phyloP scores from a whole-genome alignment of 305 asterid species.

The Solanum hybrid region DNA sequence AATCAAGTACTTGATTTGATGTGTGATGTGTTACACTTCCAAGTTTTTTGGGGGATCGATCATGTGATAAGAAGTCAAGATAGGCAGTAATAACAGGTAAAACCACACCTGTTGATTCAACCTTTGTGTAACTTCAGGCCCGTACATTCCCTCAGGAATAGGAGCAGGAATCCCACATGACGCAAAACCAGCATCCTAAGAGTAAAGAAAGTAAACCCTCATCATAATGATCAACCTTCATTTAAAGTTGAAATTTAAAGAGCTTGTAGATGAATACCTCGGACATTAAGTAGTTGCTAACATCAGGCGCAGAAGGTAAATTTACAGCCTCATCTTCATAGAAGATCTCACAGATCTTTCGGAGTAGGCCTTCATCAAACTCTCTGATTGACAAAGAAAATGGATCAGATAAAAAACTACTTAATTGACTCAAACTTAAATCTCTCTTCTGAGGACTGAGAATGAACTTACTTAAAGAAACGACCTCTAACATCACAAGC shows the following conservation, averaged over 20 bases:
- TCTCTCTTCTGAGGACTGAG: slow-evolving; percentile 4
- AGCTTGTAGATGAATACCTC: slow-evolving; percentile 41
- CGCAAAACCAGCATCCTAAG: slow-evolving; percentile 58
- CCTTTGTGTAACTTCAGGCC: slow-evolving; percentile 68
- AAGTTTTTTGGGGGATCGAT: neutral
- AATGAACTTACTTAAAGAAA: slow-evolving; percentile 71
- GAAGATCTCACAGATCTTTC: slow-evolving; percentile 55
- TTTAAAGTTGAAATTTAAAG: neutral
- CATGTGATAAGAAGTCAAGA: neutral
- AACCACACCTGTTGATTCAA: slow-evolving; percentile 41
- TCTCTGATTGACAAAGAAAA: slow-evolving; percentile 43
- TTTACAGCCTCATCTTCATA: slow-evolving; percentile 71
- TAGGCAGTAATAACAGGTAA: neutral
- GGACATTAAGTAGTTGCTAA: slow-evolving; percentile 82
- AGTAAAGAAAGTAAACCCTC: neutral
- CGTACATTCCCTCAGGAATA: slow-evolving; percentile 68
- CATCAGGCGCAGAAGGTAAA: slow-evolving; percentile 81
- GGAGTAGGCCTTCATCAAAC: slow-evolving; percentile 65
- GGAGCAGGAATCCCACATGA: slow-evolving; percentile 62
- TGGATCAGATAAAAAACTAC: slow-evolving; percentile 7
- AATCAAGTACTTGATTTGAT: neutral
- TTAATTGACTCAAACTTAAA: neutral
- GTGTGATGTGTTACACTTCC: neutral
- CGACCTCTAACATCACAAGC: slow-evolving; percentile 98
- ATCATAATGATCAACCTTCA: slow-evolving; percentile 3